Evolutionary conservation across 2,329 filamentous ascomycete species (phyloP), one percentile per base, ranked within the genome.

Genomic region (Penicillium psychrosexuale): DNA sequence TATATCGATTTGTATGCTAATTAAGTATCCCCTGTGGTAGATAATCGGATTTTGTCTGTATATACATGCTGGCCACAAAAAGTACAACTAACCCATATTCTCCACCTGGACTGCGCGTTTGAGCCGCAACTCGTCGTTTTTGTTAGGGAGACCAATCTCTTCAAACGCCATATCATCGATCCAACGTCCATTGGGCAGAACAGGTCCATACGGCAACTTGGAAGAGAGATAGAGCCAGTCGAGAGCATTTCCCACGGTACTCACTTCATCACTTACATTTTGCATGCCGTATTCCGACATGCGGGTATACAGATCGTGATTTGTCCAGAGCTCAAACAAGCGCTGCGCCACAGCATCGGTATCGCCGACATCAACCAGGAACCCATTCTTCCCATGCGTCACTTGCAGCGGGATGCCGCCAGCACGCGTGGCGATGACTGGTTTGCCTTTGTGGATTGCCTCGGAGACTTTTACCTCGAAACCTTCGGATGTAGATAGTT

Each of bases 401-500:
- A 94, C 82, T 69, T 94, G 90, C 5, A 93, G 78, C 1, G 89
- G 89, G 50, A 94, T 92, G 11, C 90, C 90, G n/a, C 90, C 90
- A 1, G 86, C 85, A 19, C 80, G 78, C 1, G 87, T 90, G 3
- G 87, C 88, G 59, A 94, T 90, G 64, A 91, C 82, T 1, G 90
- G 90, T 2, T 87, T 84, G 13, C 89, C 89, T 42, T 91, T 90
- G 67, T 92, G 89, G 22, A 93, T 78, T 1, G 88, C 89, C 72
- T 94, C 90, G 0, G 87, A 91, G 5, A 94, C 89, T 73, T 94
- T 94, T 64, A 94, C 87, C 72, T 94, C 90, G 64, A 94, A 94
- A 0, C 90, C 89, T 69, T 94, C 90, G 34, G 88, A 83, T 0
- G 87, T 91, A 3, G 88, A 92, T 6, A 94, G 83, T 71, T 94